Conservation (phyloP, 371 early-diverging fungal species). For the Syncephalastrum racemosum region DNA sequence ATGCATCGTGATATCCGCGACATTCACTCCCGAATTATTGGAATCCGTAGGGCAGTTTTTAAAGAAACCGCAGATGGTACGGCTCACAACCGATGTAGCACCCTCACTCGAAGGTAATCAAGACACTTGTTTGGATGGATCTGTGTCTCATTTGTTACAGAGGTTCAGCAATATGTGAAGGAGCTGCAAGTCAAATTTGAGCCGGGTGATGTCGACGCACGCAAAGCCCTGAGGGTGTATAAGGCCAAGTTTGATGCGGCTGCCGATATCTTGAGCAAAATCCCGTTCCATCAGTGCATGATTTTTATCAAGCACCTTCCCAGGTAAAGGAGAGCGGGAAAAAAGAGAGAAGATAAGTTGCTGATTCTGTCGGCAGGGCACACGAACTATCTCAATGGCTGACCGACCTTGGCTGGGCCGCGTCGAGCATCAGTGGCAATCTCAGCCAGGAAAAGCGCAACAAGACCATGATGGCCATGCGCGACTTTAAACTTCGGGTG, state of each 20-base stretch:
- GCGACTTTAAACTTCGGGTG: slow-evolving; percentile 65
- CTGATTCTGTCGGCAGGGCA: slow-evolving; percentile 26
- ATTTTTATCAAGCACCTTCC: slow-evolving; percentile 62
- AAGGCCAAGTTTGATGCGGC: slow-evolving; percentile 54
- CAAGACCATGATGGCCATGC: slow-evolving; percentile 61
- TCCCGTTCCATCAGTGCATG: slow-evolving; percentile 68
- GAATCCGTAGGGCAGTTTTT: slow-evolving; percentile 35
- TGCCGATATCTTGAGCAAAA: slow-evolving; percentile 46
- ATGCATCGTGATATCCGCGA: slow-evolving; percentile 63
- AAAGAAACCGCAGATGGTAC: slow-evolving; percentile 52
- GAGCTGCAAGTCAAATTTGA: slow-evolving; percentile 15
- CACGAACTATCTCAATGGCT: slow-evolving; percentile 54
- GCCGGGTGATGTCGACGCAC: slow-evolving; percentile 7
- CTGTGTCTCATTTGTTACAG: slow-evolving; percentile 17
- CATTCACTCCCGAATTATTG: slow-evolving; percentile 55
- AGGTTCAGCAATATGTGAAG: slow-evolving; percentile 60
- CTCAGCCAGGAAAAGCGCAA: slow-evolving; percentile 62
- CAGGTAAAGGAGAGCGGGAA: slow-evolving; percentile 11
- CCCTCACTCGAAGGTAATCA: slow-evolving; percentile 56
- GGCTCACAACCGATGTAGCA: slow-evolving; percentile 53
- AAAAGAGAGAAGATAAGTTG: no score
- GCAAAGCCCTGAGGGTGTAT: slow-evolving; percentile 29
- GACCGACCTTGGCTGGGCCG: slow-evolving; percentile 58
- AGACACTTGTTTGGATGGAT: not conserved
- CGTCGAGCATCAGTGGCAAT: slow-evolving; percentile 54